Percentiles rank a stretch among this genome's conserved stretches.
Evolutionary conservation across 139 green algal genomes (phyloP).

Genomic region (Choricystis sp.): DNA sequence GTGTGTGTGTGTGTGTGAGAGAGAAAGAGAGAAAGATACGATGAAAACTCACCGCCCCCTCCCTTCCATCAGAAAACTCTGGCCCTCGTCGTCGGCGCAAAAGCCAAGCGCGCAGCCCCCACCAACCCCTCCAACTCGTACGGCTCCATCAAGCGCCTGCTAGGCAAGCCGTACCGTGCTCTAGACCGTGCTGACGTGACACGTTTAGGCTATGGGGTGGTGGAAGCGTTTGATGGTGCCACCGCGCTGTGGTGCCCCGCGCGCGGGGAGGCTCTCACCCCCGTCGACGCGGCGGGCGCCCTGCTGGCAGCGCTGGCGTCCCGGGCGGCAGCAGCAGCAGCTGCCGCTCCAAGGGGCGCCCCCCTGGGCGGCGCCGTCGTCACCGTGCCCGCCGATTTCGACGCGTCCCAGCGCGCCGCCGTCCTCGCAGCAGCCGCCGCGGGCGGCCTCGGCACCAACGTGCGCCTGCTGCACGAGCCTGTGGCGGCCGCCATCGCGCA

Average conservation of each 20-base stretch:
- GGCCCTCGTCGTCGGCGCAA: neutral
- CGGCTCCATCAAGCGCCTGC: neutral
- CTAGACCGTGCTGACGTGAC: neutral
- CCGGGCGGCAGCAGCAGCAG: too few relatives aligned
- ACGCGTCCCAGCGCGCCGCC: constrained; percentile 27
- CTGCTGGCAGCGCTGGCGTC: neutral
- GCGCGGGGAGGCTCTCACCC: neutral
- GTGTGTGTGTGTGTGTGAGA: too few relatives aligned
- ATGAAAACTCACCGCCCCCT: too few relatives aligned
- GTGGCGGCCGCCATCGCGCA: constrained; percentile 62
- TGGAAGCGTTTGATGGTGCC: neutral
- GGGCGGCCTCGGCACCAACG: constrained; percentile 32
- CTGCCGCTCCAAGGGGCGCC: neutral
- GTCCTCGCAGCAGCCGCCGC: constrained; percentile 33
- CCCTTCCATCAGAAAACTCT: too few relatives aligned
- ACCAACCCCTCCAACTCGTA: neutral
- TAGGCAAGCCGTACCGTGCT: neutral
- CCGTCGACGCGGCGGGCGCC: too few relatives aligned
- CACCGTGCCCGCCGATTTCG: constrained; percentile 58
- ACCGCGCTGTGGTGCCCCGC: neutral
- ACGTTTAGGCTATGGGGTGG: neutral
- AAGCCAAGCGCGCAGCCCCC: too few relatives aligned
- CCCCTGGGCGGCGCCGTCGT: constrained; percentile 17
- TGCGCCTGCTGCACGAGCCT: constrained; percentile 43
- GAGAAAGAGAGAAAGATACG: too few relatives aligned